Conservation (phyloP, 2,329 filamentous ascomycete genomes). For the Cladosporium oxysporum region DNA sequence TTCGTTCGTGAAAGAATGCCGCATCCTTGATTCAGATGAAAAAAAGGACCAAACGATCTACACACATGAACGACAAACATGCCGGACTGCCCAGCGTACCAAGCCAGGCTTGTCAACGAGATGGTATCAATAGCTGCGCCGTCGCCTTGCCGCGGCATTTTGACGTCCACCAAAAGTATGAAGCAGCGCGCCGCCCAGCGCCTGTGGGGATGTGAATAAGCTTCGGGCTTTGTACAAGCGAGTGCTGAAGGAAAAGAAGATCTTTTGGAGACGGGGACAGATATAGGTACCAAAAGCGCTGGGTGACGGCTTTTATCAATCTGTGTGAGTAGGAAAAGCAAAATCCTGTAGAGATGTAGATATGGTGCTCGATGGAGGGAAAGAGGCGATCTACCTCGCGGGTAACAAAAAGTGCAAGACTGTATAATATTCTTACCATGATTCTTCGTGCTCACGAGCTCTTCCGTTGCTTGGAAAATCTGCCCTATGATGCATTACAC, state of each 20-base stretch:
- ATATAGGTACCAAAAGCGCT: constrained; percentile 5
- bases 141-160: neutral
- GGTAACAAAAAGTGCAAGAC: neutral
- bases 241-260: neutral
- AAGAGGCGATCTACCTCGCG: constrained; percentile 10
- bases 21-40: neutral
- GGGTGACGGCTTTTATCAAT: neutral
- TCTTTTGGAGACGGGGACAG: neutral
- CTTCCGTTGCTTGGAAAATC: neutral
- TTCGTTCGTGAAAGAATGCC: constrained; percentile 41
- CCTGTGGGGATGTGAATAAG: constrained; percentile 15
- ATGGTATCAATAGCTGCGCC: neutral
- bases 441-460: neutral
- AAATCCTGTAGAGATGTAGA: constrained; percentile 13
- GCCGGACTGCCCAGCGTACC: constrained; percentile 1
- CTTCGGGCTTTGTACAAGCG: neutral
- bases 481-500: neutral
- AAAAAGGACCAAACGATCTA: neutral
- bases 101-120: constrained; percentile 5
- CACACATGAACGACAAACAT: constrained; percentile 1
- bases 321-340: neutral
- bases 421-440: constrained; percentile 16
- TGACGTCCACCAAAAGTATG: neutral
- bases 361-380: constrained; percentile 5
- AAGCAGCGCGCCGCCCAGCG: constrained; percentile 9